Percentiles rank a stretch among this genome's conserved stretches.
Evolutionary conservation across 1,284 basidiomycete genomes (phyloP).

Genomic region (Heterobasidion annosum): DNA sequence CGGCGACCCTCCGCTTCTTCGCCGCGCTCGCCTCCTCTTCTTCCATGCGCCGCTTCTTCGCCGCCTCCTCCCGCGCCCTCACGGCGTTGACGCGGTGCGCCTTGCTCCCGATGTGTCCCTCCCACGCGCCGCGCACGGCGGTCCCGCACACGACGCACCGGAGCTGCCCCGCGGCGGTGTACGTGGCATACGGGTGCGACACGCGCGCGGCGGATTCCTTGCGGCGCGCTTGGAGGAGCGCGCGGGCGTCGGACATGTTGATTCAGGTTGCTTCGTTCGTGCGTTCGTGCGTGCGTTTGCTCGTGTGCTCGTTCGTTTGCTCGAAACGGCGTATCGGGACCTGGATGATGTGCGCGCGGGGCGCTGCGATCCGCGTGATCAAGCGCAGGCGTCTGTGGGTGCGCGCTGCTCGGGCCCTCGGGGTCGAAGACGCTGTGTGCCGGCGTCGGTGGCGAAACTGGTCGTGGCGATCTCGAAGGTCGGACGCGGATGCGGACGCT

Average conservation of each 20-base stretch:
- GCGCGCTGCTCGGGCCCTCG: too few species aligned
- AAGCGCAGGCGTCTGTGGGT: too few species aligned
- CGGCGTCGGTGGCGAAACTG: too few species aligned
- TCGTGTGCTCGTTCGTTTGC: background rate
- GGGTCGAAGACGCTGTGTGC: too few species aligned
- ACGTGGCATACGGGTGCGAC: slow-evolving; percentile 63
- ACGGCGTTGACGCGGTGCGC: slow-evolving; percentile 56
- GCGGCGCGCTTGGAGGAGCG: slow-evolving; percentile 68
- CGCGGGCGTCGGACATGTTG: slow-evolving; percentile 62
- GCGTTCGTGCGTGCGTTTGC: background rate
- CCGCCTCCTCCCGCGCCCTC: slow-evolving; percentile 45
- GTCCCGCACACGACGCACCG: slow-evolving; percentile 59
- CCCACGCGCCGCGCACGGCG: slow-evolving; percentile 72
- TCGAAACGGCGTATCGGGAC: background rate
- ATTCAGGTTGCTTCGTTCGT: slow-evolving; percentile 32
- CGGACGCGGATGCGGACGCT: too few species aligned
- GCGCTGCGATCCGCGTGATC: too few species aligned
- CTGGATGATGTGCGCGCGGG: too few species aligned
- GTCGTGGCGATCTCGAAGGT: too few species aligned
- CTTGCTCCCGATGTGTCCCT: slow-evolving; percentile 78
- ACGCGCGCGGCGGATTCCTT: slow-evolving; percentile 50
- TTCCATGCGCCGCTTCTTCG: slow-evolving; percentile 25
- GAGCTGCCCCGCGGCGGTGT: slow-evolving; percentile 54
- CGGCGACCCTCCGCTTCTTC: slow-evolving; percentile 24
- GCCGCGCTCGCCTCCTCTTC: slow-evolving; percentile 19